phyloP scores from a whole-genome alignment of 495 filamentous ascomycete genomes.

The Bacidia gigantensis region DNA sequence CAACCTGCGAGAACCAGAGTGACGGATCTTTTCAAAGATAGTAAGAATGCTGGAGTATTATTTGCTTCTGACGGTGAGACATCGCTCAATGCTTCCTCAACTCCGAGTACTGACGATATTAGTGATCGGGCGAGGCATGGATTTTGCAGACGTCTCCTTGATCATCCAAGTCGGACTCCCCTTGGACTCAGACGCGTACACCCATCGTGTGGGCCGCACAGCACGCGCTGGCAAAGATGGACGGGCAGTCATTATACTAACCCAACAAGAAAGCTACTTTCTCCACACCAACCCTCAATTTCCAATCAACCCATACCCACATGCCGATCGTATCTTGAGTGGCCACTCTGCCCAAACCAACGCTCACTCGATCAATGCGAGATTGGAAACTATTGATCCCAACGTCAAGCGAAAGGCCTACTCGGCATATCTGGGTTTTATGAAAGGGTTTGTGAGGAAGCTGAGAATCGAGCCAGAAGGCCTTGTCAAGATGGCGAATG shows the following conservation, averaged over 20 bases:
- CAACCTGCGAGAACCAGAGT: constrained; percentile 43
- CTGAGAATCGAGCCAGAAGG: constrained; percentile 28
- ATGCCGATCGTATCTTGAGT: constrained; percentile 26
- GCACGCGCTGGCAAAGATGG: constrained; percentile 54
- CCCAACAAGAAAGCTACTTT: constrained; percentile 47
- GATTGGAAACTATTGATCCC: constrained; percentile 33
- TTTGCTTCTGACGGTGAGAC: constrained; percentile 45
- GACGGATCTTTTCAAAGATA: constrained; percentile 47
- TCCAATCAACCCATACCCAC: constrained; percentile 40
- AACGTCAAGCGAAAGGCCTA: constrained; percentile 40
- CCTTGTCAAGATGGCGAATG: constrained; percentile 33
- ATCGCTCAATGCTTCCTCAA: background rate
- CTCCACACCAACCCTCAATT: constrained; percentile 36
- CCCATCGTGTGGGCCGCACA: constrained; percentile 73
- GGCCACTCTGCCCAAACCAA: constrained; percentile 1
- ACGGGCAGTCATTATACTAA: constrained; percentile 51
- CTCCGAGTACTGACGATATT: constrained; percentile 38
- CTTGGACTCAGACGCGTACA: constrained; percentile 60
- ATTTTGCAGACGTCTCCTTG: constrained; percentile 85
- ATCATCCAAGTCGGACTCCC: constrained; percentile 77
- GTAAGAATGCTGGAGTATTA: constrained; percentile 35
- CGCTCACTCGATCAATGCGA: constrained; percentile 13
- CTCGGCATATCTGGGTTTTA: constrained; percentile 39
- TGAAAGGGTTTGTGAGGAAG: constrained; percentile 29
- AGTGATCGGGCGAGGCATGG: constrained; percentile 69